Conservation (phyloP, 2,329 filamentous ascomycete species). For the Arthrinium phaeospermum region DNA sequence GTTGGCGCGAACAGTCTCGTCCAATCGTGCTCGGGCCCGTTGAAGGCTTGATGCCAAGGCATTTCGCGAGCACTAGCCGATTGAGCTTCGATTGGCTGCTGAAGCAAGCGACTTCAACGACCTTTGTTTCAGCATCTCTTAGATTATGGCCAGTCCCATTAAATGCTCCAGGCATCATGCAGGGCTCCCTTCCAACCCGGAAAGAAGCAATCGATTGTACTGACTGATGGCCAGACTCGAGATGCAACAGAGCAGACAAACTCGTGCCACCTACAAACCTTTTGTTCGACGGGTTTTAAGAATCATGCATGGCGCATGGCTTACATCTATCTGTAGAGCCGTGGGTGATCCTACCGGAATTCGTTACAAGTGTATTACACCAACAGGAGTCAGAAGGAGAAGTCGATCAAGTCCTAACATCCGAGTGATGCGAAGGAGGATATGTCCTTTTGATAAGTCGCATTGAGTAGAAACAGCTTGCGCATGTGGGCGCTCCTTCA, state of each 20-base stretch:
- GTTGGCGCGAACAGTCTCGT: slow-evolving; percentile 10
- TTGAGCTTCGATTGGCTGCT: slow-evolving; percentile 35
- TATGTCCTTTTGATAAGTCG: background rate
- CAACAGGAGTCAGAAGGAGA: background rate
- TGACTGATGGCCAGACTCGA: background rate
- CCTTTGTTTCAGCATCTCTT: slow-evolving; percentile 35
- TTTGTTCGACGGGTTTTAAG: background rate
- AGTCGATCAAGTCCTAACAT: background rate
- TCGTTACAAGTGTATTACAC: slow-evolving; percentile 2
- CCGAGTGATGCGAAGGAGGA: background rate
- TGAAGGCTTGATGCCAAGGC: slow-evolving; percentile 25
- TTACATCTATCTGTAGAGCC: background rate
- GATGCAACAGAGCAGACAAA: background rate
- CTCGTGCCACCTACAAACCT: background rate
- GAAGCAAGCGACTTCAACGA: slow-evolving; percentile 24
- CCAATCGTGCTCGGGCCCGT: slow-evolving; percentile 18
- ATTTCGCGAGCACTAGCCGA: slow-evolving; percentile 31
- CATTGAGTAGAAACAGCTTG: background rate
- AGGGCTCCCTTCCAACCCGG: background rate
- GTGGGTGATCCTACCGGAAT: background rate
- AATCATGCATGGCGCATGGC: background rate
- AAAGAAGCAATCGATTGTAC: background rate
- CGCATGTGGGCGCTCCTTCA: slow-evolving; percentile 2
- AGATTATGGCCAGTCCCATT: slow-evolving; percentile 16
- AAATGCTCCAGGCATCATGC: too few relatives aligned